Percentiles rank a stretch among this genome's conserved stretches.
phyloP scores from a whole-genome alignment of 1,284 basidiomycete genomes.

The Termitomyces sp. region DNA sequence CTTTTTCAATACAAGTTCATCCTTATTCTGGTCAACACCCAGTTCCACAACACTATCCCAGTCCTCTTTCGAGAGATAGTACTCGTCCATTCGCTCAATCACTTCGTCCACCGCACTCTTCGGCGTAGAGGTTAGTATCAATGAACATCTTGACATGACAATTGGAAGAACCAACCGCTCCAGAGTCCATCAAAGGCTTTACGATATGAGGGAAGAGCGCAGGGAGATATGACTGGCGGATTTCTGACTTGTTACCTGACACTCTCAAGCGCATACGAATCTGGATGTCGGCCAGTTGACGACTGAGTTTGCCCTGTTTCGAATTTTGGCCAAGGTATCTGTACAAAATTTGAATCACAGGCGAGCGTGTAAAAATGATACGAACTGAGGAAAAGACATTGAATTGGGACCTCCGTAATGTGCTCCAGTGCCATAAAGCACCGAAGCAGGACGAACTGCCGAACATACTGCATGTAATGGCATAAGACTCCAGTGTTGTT shows the following conservation, averaged over 20 bases:
- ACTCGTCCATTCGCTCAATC: slow-evolving; percentile 89
- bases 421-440: slow-evolving; percentile 68
- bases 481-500: slow-evolving; percentile 96
- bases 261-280: slow-evolving; percentile 92
- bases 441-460: slow-evolving; percentile 80
- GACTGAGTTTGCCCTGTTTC: slow-evolving; percentile 77
- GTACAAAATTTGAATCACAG: neutral
- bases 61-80: slow-evolving; percentile 90
- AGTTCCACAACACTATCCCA: slow-evolving; percentile 95
- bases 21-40: slow-evolving; percentile 78
- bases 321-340: slow-evolving; percentile 85
- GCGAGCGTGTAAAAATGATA: slow-evolving; percentile 13
- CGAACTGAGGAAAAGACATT: slow-evolving; percentile 80
- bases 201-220: slow-evolving; percentile 78
- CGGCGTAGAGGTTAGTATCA: slow-evolving; percentile 3
- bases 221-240: slow-evolving; percentile 89
- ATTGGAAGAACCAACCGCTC: slow-evolving; percentile 45
- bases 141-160: slow-evolving; percentile 3
- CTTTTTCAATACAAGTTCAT: slow-evolving; percentile 75
- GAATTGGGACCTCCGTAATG: slow-evolving; percentile 66
- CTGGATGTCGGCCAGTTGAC: slow-evolving; percentile 87
- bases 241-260: slow-evolving; percentile 84
- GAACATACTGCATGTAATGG: slow-evolving; percentile 91
- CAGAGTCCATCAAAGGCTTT: slow-evolving; percentile 70
- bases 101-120: slow-evolving; percentile 78